Evolutionary conservation across 1,284 basidiomycete genomes (phyloP), one percentile per base, ranked within the genome.

Genomic region (Rhodotorula sp.): DNA sequence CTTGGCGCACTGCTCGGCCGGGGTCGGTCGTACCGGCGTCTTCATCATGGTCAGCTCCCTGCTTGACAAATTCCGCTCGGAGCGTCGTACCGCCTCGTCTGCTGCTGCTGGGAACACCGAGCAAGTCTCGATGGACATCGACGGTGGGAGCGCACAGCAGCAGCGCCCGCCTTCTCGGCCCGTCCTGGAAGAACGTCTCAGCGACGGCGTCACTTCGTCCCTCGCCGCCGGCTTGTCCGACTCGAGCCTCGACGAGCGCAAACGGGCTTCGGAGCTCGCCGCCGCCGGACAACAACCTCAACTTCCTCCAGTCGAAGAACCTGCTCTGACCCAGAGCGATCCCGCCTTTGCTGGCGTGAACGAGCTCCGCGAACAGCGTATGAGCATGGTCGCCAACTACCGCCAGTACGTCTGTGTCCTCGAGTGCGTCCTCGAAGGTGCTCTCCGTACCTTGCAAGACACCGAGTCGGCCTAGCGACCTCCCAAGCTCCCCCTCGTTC

Each of bases 41-140:
- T 97, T 91, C 81, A 93, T 97, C 79, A 88, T 91, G 18, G 87
- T 95, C 6, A 92, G 95, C 81, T 90, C 93, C 3, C 85, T 94
- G 52, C 83, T 95, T 57, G 92, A 95, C 79, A 90, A 87, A 0
- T 91, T 93, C 80, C 64, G 70, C 16, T n/a, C 12, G 43, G 67
- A 58, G 8, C 56, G 47, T 2, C 48, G 49, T 47, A 51, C 23
- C 23, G 26, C 15, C 23, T 16, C n/a, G 49, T 16, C 16, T n/a
- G 43, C 23, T 18, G 31, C 23, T 12, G 31, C 14, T 15, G 54
- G 46, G 4, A 7, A 5, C 4, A 20, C 26, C 18, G 49, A 46
- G 20, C 34, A 47, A 16, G 68, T 58, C 31, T 26, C 48, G 43
- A 76, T 71, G 71, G 76, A 76, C 20, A 51, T 76, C 58, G 75